phyloP scores from a whole-genome alignment of 1,284 basidiomycete species.

The Pyrrhoderma lamaoense region DNA sequence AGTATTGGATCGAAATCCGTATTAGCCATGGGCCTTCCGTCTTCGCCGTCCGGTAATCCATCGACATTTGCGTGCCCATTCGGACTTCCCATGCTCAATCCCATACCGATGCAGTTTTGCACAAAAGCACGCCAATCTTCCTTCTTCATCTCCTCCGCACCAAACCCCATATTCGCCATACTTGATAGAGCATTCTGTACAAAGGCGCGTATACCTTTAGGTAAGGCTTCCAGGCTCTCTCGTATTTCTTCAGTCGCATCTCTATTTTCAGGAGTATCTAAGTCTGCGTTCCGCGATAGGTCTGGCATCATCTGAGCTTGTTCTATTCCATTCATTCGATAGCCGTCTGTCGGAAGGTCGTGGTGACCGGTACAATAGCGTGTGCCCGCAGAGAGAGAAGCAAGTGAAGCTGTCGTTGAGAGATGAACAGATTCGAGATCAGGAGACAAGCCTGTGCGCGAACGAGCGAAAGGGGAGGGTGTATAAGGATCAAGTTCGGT shows the following conservation, averaged over 20 bases:
- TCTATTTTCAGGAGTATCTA: background rate
- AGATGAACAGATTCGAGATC: conserved; percentile 43
- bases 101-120: conserved; percentile 55
- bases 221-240: conserved; percentile 11
- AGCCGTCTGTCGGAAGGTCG: conserved; percentile 2
- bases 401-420: conserved; percentile 40
- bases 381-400: conserved; percentile 32
- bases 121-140: conserved; percentile 62
- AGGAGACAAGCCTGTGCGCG: conserved; percentile 34
- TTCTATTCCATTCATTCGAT: conserved; percentile 25
- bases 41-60: conserved; percentile 22
- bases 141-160: conserved; percentile 18
- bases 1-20: conserved; percentile 24
- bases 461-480: conserved; percentile 23
- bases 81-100: conserved; percentile 27
- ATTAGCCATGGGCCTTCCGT: conserved; percentile 39
- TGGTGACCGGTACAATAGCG: conserved; percentile 26
- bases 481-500: conserved; percentile 24
- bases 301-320: conserved; percentile 49
- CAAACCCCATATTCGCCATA: conserved; percentile 5
- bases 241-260: conserved; percentile 9
- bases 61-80: conserved; percentile 19
- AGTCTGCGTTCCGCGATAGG: conserved; percentile 47
- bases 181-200: conserved; percentile 9
- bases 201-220: conserved; percentile 12